Evolutionary conservation across 2,329 filamentous ascomycete genomes (phyloP).

Genomic region (Beauveria varroae): DNA sequence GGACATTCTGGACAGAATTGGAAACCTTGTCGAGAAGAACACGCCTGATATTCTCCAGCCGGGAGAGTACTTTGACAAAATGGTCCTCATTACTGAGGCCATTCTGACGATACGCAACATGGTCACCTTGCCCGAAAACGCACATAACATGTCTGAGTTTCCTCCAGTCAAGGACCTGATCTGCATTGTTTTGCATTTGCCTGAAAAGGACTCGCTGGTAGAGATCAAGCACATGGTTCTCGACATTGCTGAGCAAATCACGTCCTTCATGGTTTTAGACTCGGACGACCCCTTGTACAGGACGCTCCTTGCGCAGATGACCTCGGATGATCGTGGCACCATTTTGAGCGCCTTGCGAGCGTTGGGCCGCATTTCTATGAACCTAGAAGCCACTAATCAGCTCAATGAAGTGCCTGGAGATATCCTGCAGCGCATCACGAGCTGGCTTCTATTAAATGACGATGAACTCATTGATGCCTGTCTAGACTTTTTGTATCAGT

Average conservation of each 20-base stretch:
- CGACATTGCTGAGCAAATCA: constrained; percentile 86
- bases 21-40: constrained; percentile 50
- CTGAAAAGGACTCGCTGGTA: constrained; percentile 60
- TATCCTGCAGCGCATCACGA: constrained; percentile 59
- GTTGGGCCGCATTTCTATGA: constrained; percentile 81
- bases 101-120: constrained; percentile 88
- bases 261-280: constrained; percentile 68
- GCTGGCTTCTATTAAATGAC: constrained; percentile 76
- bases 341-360: constrained; percentile 75
- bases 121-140: constrained; percentile 89
- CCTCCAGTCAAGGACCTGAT: constrained; percentile 72
- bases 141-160: constrained; percentile 68
- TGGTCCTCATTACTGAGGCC: constrained; percentile 78
- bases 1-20: constrained; percentile 58
- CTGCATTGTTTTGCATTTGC: constrained; percentile 73
- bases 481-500: constrained; percentile 93
- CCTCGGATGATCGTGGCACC: constrained; percentile 69
- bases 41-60: constrained; percentile 65
- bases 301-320: constrained; percentile 58
- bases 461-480: constrained; percentile 84
- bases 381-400: constrained; percentile 69
- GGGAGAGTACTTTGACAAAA: constrained; percentile 58
- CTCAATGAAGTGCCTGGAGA: constrained; percentile 61
- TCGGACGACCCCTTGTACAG: constrained; percentile 71
- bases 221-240: constrained; percentile 88